Base-by-base conservation (phyloP, 2,329 filamentous ascomycete species). In the Knufia fluminis region DNA sequence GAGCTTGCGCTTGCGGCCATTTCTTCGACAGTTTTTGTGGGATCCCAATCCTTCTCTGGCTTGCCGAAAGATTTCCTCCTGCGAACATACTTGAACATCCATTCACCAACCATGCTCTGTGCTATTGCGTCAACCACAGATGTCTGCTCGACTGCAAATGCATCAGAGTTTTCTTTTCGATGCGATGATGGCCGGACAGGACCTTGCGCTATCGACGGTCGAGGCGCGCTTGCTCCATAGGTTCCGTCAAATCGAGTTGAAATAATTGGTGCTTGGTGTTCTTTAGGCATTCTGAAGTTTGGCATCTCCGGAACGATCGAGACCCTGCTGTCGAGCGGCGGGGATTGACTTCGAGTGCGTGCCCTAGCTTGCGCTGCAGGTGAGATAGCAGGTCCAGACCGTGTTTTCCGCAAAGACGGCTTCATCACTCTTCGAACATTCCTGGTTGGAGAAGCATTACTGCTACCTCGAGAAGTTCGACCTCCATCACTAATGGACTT, bases 41-140 rank as follows among this genome's bases (percentile, higher is more conserved):
- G 61, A 39, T 76, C 73, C 62, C 73, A 74, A 36, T 77, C 70
- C 33, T 69, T 59, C 39, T 90, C 86, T 2, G 77, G 70, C 47
- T 91, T 80, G 17, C 88, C 88, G 64, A 98, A 97, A 0, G 91
- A 94, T 69, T 90, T 96, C 57, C 91, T 80, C 53, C 64, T 64
- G 50, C 64, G 64, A 23, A 74, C 67, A 52, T 73, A 73, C 55
- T 73, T 74, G 63, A 64, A 70, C 69, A 70, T 71, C 69, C 66
- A 70, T 53, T 97, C 92, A 32, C 92, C 92, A 24, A 98, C 88
- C 92, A 98, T 98, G 0, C 91, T 94, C 63, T 94, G 90, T 1
- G 92, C 90, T 66, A 98, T 97, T 2, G 92, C 89, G 69, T 97
- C 92, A 4, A 98, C 91, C 12, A 97, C 87, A 39, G 82, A 85